Base-by-base conservation (phyloP, 108 stramenopile genomes). In the Hondaea fermentalgiana region DNA sequence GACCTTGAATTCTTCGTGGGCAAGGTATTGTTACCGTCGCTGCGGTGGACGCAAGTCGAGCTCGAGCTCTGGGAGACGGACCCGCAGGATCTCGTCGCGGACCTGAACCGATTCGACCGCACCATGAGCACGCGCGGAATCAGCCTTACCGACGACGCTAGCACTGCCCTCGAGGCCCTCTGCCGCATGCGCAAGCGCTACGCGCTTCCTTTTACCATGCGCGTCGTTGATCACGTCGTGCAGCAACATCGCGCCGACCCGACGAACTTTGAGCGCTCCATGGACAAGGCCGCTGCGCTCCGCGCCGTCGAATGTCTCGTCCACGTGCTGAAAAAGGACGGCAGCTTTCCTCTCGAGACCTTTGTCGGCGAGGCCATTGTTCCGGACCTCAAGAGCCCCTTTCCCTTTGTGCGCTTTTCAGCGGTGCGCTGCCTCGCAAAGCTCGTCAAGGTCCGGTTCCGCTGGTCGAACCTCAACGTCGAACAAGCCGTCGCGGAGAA, bases 151-250 rank as follows among this genome's bases (percentile, higher is more conserved):
- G 64, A 69, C 64, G 64, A 69, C 17, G 64, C 64, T 8, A 69
- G 25, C 35, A 17, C 76, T 23, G 12, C 76, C 1, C 49, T 83
- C n/a, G 76, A 83, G 76, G 45, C 23, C 17, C 45, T 83, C 49
- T 53, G 76, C 76, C 76, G 76, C 76, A 53, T 83, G 76, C 76
- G 76, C 23, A 83, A 83, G 23, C 45, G 51, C n/a, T 83, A 47
- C 76, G 76, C n/a, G 76, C 76, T 83, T 6, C 76, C 76, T 8
- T 83, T 12, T 53, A 53, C 51, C 2, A 12, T 83, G 45, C 49
- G 49, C 17, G 76, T 83, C 12, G 51, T 83, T 17, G 51, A 83
- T 17, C 44, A 8, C 23, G 19, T 83, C 12, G 76, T 53, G 23
- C 49, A 53, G 25, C 76, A 25, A 8, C 51, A 83, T 45, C 45